A percentile compares a stretch with the other conserved stretches of the same genome.
Evolutionary conservation across 352 stramenopile species (phyloP).

Genomic region (Phytophthora crassamura): DNA sequence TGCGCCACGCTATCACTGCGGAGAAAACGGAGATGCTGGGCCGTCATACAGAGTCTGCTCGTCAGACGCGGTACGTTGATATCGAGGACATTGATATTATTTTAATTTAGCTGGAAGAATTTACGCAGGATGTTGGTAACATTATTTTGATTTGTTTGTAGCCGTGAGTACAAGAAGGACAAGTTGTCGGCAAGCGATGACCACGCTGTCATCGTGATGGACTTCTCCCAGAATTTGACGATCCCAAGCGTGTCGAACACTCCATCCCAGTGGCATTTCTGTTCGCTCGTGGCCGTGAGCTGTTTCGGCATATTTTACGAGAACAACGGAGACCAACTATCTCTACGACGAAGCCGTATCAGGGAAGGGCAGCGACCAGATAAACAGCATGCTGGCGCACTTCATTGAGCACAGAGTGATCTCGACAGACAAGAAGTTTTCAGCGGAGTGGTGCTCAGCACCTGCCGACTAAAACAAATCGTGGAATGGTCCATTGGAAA

Average conservation of each 20-base stretch:
- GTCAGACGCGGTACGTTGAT: slow-evolving; percentile 16
- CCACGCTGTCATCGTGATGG: slow-evolving; percentile 18
- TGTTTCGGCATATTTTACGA: slow-evolving; percentile 27
- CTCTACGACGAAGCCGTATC: slow-evolving; percentile 8
- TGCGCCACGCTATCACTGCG: background rate
- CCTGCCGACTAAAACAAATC: background rate
- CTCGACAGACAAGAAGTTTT: background rate
- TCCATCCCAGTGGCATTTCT: slow-evolving; percentile 30
- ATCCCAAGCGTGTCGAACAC: slow-evolving; percentile 8
- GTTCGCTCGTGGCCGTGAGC: slow-evolving; percentile 19
- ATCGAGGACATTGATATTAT: slow-evolving; percentile 12
- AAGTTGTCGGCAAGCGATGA: background rate
- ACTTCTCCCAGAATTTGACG: slow-evolving; percentile 35
- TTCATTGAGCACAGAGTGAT: background rate
- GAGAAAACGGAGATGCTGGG: slow-evolving; percentile 17
- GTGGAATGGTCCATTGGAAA: too few species aligned
- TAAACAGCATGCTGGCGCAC: slow-evolving; percentile 8
- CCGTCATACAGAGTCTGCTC: slow-evolving; percentile 5
- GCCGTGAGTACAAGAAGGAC: slow-evolving; percentile 17
- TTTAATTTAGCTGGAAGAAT: slow-evolving; percentile 16
- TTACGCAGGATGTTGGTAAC: background rate
- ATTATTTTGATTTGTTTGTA: slow-evolving; percentile 11
- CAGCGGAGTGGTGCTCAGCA: background rate
- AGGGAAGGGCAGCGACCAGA: slow-evolving; percentile 12
- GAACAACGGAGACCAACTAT: slow-evolving; percentile 23